phyloP scores from a whole-genome alignment of 345 rosid genomes.

The Ceriops tagal region DNA sequence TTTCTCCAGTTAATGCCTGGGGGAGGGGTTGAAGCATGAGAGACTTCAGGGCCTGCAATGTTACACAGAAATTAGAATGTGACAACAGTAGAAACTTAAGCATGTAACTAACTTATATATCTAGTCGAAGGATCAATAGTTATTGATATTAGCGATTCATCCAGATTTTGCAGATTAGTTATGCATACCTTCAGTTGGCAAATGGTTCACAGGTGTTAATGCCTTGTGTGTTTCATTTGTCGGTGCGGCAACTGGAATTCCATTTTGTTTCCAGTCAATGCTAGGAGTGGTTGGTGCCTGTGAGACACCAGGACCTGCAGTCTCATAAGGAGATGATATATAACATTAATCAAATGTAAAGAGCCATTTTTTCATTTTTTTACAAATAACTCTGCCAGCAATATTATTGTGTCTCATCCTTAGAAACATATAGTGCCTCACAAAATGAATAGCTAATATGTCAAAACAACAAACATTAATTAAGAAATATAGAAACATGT shows the following conservation, averaged over 20 bases:
- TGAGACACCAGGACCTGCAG: slow-evolving; percentile 34
- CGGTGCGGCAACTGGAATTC: slow-evolving; percentile 59
- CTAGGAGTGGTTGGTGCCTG: slow-evolving; percentile 15
- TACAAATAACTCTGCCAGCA: background rate
- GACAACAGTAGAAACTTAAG: no score
- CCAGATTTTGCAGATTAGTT: background rate
- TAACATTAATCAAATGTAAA: background rate
- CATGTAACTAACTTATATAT: no score
- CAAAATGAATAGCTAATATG: background rate
- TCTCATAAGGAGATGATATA: background rate
- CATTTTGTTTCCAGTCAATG: slow-evolving; percentile 29
- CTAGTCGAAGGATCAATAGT: background rate
- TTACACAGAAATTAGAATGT: no score
- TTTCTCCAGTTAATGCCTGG: slow-evolving; percentile 33
- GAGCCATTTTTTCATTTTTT: background rate
- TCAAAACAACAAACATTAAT: no score
- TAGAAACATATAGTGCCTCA: background rate
- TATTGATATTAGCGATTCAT: background rate
- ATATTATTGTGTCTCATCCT: background rate
- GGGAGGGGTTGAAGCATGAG: slow-evolving; percentile 48
- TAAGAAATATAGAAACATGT: no score
- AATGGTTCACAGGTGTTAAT: slow-evolving; percentile 32
- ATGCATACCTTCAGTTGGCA: slow-evolving; percentile 39
- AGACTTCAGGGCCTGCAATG: background rate
- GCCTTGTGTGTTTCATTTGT: slow-evolving; percentile 34